Base-by-base conservation (phyloP, 179 eudicot genomes). In the Amaranthus tricolor region DNA sequence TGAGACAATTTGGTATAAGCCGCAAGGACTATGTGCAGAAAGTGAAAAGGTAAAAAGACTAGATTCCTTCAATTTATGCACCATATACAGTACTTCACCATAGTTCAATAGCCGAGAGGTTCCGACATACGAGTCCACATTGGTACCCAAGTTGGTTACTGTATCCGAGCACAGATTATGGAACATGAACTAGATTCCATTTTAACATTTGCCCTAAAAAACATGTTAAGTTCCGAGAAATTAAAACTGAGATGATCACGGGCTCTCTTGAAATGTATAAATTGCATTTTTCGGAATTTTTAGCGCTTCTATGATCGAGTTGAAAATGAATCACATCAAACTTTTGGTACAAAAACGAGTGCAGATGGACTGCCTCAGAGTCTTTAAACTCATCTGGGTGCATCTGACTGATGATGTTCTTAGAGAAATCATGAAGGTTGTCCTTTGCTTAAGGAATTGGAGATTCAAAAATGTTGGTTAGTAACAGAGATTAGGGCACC, bases 121-220 rank as follows among this genome's bases (percentile, higher is more conserved):
- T 71, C 65, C 57, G 74, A n/a, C n/a, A n/a, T n/a, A n/a, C n/a
- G n/a, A 58, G 64, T 71, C 54, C 45, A 71, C 6, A 58, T 71
- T 10, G 6, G 31, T 0, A 56, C 74, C n/a, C 52, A 16, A 57
- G 65, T 58, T 71, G 6, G n/a, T 40, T 11, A 15, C 40, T 2
- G 19, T 47, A 45, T 57, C 43, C 12, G 17, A 58, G 13, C 21
- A 6, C 13, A 58, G 43, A 45, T 57, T 58, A n/a, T 60, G 43
- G 40, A 44, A 19, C 43, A 45, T 58, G 74, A 71, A 21, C 11
- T 71, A 45, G 45, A 57, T 17, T 43, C 55, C 11, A 57, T 64
- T 64, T 19, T 71, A 40, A 20, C 10, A n/a, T 71, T 71, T n/a
- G 55, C 74, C 3, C 43, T 71, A 71, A 59, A 44, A 71, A 59